Percentiles rank a stretch among this genome's conserved stretches.
These are phyloP conservation scores for Linum lewisii DNA, from an alignment of 345 rosid genomes.

Conservation along the genomic window DNA sequence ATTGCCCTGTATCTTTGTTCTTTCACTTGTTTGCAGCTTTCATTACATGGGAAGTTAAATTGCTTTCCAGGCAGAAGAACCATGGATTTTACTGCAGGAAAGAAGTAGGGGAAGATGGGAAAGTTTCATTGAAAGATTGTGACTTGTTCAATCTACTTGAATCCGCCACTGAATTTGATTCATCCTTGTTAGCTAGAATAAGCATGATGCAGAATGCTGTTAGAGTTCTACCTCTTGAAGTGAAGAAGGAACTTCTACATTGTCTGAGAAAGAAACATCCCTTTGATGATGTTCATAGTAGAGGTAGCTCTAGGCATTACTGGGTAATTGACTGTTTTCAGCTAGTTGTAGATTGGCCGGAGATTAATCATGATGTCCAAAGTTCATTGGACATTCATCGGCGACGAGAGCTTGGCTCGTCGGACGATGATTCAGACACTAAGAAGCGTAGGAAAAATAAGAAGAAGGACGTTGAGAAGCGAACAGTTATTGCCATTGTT, in stretches of 20 bases:
- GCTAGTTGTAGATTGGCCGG: conserved; percentile 11
- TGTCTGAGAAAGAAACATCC: conserved; percentile 25
- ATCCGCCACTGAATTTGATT: conserved; percentile 13
- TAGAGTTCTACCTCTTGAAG: conserved; percentile 19
- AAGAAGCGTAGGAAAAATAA: background rate
- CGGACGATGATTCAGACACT: background rate
- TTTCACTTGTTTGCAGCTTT: background rate
- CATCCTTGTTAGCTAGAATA: conserved; percentile 11
- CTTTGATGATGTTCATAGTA: conserved; percentile 8
- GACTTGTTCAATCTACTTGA: conserved; percentile 18
- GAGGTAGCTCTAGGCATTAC: conserved; percentile 1
- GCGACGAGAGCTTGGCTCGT: conserved; percentile 2
- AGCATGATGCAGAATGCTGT: conserved; percentile 10
- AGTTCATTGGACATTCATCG: conserved; percentile 1
- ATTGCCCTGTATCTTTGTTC: background rate
- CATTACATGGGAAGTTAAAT: conserved; percentile 1
- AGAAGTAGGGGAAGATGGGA: conserved; percentile 20
- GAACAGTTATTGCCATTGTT: conserved; percentile 10
- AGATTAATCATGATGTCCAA: conserved; percentile 10
- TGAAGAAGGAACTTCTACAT: conserved; percentile 24
- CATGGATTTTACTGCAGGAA: conserved; percentile 45
- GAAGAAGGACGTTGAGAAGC: background rate
- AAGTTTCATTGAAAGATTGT: conserved; percentile 20
- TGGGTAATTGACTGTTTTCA: conserved; percentile 24
- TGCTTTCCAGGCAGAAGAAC: conserved; percentile 42